phyloP scores from a whole-genome alignment of 352 stramenopile genomes.

The Globisporangium parvum region DNA sequence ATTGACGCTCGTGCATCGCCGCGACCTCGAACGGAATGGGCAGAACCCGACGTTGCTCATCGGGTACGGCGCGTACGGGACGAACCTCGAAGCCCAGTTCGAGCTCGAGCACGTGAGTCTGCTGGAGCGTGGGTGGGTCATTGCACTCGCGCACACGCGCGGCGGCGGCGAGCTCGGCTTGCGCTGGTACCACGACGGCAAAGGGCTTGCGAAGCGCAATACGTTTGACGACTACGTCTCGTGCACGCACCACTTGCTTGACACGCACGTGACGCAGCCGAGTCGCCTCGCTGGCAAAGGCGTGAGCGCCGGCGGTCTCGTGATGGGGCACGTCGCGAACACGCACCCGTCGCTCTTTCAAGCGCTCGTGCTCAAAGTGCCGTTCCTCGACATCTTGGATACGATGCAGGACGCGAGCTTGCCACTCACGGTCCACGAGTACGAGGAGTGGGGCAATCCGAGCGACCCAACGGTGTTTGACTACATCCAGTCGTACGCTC shows the following conservation, averaged over 20 bases:
- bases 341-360: slow-evolving; percentile 63
- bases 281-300: slow-evolving; percentile 64
- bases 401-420: slow-evolving; percentile 85
- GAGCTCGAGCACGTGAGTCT: slow-evolving; percentile 80
- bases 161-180: slow-evolving; percentile 86
- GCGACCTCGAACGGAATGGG: slow-evolving; percentile 38
- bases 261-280: slow-evolving; percentile 56
- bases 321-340: slow-evolving; percentile 87
- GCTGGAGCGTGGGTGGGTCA: slow-evolving; percentile 81
- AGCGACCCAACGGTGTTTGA: slow-evolving; percentile 27
- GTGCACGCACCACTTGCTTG: slow-evolving; percentile 58
- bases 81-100: slow-evolving; percentile 83
- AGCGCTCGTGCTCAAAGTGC: slow-evolving; percentile 82
- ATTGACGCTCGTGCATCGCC: slow-evolving; percentile 73
- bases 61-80: slow-evolving; percentile 88
- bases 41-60: slow-evolving; percentile 81
- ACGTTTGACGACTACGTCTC: slow-evolving; percentile 83
- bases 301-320: slow-evolving; percentile 79
- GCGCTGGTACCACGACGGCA: slow-evolving; percentile 83
- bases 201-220: slow-evolving; percentile 73
- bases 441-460: slow-evolving; percentile 89
- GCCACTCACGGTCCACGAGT: slow-evolving; percentile 89
- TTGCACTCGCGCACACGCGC: slow-evolving; percentile 86
- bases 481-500: slow-evolving; percentile 83
- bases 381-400: slow-evolving; percentile 85